Evolutionary conservation across 148 eudicot genomes (phyloP).

Genomic region (Polygonum aviculare): DNA sequence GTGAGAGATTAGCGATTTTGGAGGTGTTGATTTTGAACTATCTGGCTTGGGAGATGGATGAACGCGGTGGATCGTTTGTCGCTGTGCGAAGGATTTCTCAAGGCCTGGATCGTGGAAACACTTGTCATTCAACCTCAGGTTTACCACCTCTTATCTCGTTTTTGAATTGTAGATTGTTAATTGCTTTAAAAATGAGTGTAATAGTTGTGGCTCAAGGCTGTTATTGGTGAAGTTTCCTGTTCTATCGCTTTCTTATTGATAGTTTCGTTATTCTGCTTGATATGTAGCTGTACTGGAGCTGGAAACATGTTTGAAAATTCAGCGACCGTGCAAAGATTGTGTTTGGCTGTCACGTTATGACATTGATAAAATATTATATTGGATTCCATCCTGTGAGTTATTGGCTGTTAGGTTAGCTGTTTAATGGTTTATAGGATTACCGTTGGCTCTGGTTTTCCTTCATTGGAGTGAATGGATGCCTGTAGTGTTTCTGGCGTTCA

Average conservation of each 20-base stretch:
- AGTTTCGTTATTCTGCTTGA: not conserved
- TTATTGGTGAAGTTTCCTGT: not conserved
- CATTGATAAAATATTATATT: not conserved
- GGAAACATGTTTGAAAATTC: slow-evolving; percentile 9
- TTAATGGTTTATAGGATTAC: not conserved
- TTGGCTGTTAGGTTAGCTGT: not conserved
- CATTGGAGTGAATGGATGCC: slow-evolving; percentile 6
- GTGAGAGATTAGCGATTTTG: not conserved
- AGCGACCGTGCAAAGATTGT: slow-evolving; percentile 3
- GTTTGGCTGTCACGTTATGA: slow-evolving; percentile 10
- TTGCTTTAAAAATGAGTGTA: not conserved
- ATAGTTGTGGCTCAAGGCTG: not conserved
- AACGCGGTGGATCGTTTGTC: slow-evolving; percentile 87
- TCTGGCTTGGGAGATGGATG: slow-evolving; percentile 45
- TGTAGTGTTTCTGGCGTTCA: slow-evolving; percentile 7
- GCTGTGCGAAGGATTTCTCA: slow-evolving; percentile 88
- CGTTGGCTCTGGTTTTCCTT: not conserved
- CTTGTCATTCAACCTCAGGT: slow-evolving; percentile 89
- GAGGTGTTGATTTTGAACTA: not conserved
- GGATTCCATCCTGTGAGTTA: not conserved
- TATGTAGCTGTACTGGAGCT: slow-evolving; percentile 1
- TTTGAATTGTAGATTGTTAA: slow-evolving; percentile 2
- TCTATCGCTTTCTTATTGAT: slow-evolving; percentile 6
- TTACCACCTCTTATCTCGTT: slow-evolving; percentile 21
- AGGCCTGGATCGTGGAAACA: slow-evolving; percentile 51